Evolutionary conservation across 306 rosid species (phyloP).

Genomic region (Acacia acuminata): DNA sequence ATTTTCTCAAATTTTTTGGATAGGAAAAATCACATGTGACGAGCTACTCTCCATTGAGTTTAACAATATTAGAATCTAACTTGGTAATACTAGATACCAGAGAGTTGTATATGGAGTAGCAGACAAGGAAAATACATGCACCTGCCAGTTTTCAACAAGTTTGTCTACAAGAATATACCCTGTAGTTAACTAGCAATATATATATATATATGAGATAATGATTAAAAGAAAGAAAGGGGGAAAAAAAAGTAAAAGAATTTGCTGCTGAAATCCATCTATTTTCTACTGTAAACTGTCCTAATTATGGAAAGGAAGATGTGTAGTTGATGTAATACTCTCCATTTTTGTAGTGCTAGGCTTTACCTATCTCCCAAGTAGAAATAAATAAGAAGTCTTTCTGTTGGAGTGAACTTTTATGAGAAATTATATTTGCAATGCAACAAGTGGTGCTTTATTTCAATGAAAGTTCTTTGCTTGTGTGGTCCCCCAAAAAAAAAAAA

Average conservation of each 20-base stretch:
- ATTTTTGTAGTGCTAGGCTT: not conserved
- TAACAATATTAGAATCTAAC: not conserved
- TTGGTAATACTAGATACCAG: not conserved
- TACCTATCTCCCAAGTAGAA: not conserved
- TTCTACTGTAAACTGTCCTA: not conserved
- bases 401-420: not conserved
- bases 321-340: not conserved
- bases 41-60: not conserved
- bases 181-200: not conserved
- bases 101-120: not conserved
- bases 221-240: not conserved
- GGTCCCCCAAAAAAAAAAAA: not conserved
- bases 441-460: not conserved
- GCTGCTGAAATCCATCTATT: constrained; percentile 12
- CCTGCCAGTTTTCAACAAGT: not conserved
- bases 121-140: not conserved
- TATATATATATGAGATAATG: not conserved
- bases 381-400: not conserved
- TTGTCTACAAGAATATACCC: not conserved
- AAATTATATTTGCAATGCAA: not conserved
- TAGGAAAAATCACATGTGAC: not conserved
- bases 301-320: not conserved
- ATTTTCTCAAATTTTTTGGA: not conserved
- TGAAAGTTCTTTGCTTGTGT: not conserved
- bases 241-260: not conserved